A percentile compares a stretch with the other conserved stretches of the same genome.
phyloP scores from a whole-genome alignment of 192 early-diverging fungal genomes.

The Backusella mclennaniae region DNA sequence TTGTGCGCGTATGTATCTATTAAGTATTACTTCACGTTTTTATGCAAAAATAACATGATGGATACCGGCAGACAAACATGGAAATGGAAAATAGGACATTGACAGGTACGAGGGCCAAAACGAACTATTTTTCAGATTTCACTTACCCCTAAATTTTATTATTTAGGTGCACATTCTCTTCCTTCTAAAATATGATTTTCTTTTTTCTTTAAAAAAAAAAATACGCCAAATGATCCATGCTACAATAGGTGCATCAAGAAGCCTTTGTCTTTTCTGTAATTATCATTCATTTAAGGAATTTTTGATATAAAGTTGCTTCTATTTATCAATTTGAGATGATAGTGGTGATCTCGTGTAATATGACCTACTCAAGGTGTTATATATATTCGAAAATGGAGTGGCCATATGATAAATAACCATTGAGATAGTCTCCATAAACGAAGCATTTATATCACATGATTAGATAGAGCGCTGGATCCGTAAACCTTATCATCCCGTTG shows the following conservation, averaged over 20 bases:
- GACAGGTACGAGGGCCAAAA: not conserved
- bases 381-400: not conserved
- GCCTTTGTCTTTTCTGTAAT: not conserved
- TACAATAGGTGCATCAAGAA: not conserved
- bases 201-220: not conserved
- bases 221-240: too few relatives aligned
- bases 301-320: not conserved
- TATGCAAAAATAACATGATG: constrained; percentile 9
- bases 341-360: not conserved
- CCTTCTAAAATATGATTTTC: not conserved
- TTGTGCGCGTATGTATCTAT: not conserved
- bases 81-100: not conserved
- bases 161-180: constrained; percentile 2
- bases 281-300: not conserved
- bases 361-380: not conserved
- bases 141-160: not conserved
- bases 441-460: not conserved
- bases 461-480: not conserved
- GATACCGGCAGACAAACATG: not conserved
- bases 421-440: not conserved
- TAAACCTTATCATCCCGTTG: not conserved
- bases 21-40: not conserved
- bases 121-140: not conserved
- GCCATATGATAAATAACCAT: not conserved
- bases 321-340: not conserved